Evolutionary conservation across 768 basidiomycete genomes (phyloP).

Genomic region (Termitomyces sp.): DNA sequence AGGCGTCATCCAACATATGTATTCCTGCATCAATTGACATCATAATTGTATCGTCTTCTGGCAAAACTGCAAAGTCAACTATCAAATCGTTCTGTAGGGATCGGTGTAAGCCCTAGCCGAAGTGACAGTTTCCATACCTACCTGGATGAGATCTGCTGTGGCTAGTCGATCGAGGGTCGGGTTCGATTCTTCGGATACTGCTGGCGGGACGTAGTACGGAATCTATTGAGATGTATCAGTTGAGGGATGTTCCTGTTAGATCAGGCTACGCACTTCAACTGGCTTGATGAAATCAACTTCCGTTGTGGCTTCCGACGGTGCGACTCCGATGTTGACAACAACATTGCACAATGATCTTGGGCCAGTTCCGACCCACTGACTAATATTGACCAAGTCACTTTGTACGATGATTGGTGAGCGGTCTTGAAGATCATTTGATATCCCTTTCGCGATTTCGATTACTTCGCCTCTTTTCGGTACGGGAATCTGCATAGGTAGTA

Average conservation of each 20-base stretch:
- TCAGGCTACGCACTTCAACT: conserved; percentile 28
- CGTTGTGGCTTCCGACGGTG: conserved; percentile 21
- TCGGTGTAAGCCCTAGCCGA: background rate
- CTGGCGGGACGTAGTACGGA: conserved; percentile 31
- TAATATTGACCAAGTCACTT: conserved; percentile 31
- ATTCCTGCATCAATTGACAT: conserved; percentile 29
- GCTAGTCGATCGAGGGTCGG: conserved; percentile 16
- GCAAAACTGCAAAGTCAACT: conserved; percentile 25
- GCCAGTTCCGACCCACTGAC: conserved; percentile 31
- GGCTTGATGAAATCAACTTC: conserved; percentile 22
- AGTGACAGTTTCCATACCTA: background rate
- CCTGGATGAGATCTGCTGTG: conserved; percentile 21
- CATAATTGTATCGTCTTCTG: conserved; percentile 21
- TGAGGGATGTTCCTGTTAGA: background rate
- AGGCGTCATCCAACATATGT: conserved; percentile 18
- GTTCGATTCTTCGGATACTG: conserved; percentile 7
- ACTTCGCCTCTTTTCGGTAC: conserved; percentile 12
- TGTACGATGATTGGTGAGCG: conserved; percentile 40
- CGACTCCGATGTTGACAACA: conserved; percentile 38
- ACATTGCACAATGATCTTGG: conserved; percentile 37
- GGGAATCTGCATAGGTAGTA: conserved; percentile 34
- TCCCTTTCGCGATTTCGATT: conserved; percentile 25
- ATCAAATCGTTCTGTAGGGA: conserved; percentile 23
- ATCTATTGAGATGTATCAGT: conserved; percentile 17
- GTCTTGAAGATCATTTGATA: conserved; percentile 31